These are phyloP conservation scores for Glarea lozoyensis DNA, from an alignment of 495 filamentous ascomycete species.

Conservation along the genomic window DNA sequence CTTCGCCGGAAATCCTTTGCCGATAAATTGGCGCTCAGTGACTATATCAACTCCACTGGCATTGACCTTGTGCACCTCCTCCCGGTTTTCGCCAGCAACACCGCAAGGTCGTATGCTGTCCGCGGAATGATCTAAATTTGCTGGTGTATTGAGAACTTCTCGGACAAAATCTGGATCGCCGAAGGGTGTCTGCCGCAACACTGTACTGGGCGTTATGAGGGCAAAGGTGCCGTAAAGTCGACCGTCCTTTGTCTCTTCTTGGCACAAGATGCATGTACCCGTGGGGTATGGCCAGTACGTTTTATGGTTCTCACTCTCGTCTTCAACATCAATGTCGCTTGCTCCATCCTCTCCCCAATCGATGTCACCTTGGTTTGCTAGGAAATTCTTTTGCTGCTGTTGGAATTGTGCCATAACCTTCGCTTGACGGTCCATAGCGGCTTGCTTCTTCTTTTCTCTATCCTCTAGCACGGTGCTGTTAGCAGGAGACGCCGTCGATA, in stretches of 20 bases:
- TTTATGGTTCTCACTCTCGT: constrained; percentile 48
- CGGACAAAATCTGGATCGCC: constrained; percentile 73
- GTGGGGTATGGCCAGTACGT: constrained; percentile 89
- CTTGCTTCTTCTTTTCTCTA: constrained; percentile 77
- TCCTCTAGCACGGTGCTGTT: constrained; percentile 53
- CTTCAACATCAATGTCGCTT: constrained; percentile 59
- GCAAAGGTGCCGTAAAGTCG: constrained; percentile 88
- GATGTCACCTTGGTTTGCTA: constrained; percentile 73
- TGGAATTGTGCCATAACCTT: constrained; percentile 96
- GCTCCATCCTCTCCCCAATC: constrained; percentile 71
- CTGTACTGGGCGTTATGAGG: constrained; percentile 75
- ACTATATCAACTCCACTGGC: constrained; percentile 59
- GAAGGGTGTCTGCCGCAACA: constrained; percentile 78
- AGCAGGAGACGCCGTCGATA: constrained; percentile 44
- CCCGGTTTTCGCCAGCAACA: constrained; percentile 76
- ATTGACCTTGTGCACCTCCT: constrained; percentile 64
- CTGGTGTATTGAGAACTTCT: constrained; percentile 69
- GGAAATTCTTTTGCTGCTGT: constrained; percentile 88
- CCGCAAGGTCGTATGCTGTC: constrained; percentile 81
- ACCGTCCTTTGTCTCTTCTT: constrained; percentile 88
- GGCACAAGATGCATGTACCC: constrained; percentile 91
- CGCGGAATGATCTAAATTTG: constrained; percentile 73
- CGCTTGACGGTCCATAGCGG: constrained; percentile 81
- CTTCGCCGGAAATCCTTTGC: constrained; percentile 73
- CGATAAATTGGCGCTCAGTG: constrained; percentile 71